Evolutionary conservation across 208 protist species (phyloP), one percentile per base, ranked within the genome.

Genomic region (Trypanosoma mega): DNA sequence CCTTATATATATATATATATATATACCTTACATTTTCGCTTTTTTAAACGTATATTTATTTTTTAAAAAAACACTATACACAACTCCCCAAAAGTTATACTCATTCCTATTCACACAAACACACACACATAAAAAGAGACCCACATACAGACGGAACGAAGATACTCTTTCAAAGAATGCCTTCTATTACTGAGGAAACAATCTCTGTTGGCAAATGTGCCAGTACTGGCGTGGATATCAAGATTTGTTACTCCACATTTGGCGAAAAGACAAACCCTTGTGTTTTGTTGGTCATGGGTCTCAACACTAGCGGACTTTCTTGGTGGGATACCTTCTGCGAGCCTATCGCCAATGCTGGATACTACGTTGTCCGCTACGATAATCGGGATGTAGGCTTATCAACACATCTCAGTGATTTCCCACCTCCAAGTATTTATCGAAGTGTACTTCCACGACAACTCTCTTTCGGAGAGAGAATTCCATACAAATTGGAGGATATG

Each of bases 281-380:
- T 60, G 37, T 94, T 46, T 55, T 91, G 54, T 58, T 89, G 18
- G 71, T 94, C 2, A 72, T 79, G 48, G 84, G 87, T 26, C 53
- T 94, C 41, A 46, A 62, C 47, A 64, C 55, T 23, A 67, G 65
- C 5, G 52, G 70, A 11, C 49, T 76, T 27, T 43, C 57, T 20
- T 88, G 68, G 71, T 18, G 27, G 16, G 30, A 62, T 0, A 33
- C 18, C 0, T 80, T 91, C 26, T 89, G 66, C 44, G 56, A 76
- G 31, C 29, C 29, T 27, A 65, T 94, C 33, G 78, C 77, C 0
- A 52, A 70, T 30, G 53, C 44, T 6, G 79, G 82, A 23, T 87
- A 78, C 58, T 87, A 78, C 44, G 87, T 94, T 29, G 70, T 92
- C 33, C 82, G 79, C 61, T 90, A 79, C 71, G 87, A 93, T 68